Conservation (phyloP, 257 asterid species). For the Agastache rugosa region DNA sequence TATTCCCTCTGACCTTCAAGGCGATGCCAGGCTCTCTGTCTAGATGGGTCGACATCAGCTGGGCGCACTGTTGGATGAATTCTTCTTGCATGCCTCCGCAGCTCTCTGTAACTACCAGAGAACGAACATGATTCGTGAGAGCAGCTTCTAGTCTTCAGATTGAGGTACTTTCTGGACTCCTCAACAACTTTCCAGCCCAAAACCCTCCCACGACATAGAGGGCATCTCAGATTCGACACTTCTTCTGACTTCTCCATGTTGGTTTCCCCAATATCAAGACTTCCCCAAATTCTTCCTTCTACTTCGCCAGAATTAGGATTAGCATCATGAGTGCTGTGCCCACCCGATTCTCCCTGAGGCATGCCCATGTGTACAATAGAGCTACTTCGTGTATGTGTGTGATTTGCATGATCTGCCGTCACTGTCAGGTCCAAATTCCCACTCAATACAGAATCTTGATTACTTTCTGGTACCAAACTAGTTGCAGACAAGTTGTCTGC, state of each 20-base stretch:
- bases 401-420: conserved; percentile 28
- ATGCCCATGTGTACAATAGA: background rate
- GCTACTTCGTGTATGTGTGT: conserved; percentile 23
- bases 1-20: conserved; percentile 81
- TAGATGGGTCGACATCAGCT: conserved; percentile 77
- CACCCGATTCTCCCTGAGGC: conserved; percentile 22
- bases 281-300: conserved; percentile 39
- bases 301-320: conserved; percentile 35
- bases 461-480: conserved; percentile 24
- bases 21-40: conserved; percentile 80
- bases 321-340: conserved; percentile 13
- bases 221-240: conserved; percentile 65
- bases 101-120: conserved; percentile 69
- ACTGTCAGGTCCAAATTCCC: conserved; percentile 36
- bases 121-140: conserved; percentile 80
- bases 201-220: conserved; percentile 82
- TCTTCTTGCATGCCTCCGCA: conserved; percentile 84
- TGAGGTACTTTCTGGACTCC: conserved; percentile 77
- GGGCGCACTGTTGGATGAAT: conserved; percentile 87
- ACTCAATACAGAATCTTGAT: conserved; percentile 22
- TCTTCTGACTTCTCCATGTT: conserved; percentile 47
- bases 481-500: conserved; percentile 40
- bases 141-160: conserved; percentile 74
- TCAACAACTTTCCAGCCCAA: conserved; percentile 84
- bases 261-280: conserved; percentile 43